A percentile compares a stretch with the other conserved stretches of the same genome.
Evolutionary conservation across 2,329 filamentous ascomycete genomes (phyloP).

Genomic region (Exophiala calicioides): DNA sequence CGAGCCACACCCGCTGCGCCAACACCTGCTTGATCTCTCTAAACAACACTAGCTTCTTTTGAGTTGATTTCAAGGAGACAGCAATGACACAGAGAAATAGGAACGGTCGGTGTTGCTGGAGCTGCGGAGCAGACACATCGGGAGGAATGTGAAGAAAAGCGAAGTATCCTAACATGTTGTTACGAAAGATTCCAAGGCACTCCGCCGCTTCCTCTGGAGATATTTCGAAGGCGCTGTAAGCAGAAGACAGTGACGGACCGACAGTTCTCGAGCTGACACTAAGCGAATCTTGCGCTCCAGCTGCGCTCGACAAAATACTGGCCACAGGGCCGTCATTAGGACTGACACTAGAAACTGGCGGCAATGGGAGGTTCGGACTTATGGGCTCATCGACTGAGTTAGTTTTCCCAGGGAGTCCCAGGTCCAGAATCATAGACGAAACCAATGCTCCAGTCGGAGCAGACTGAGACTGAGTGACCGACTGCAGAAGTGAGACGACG

Average conservation of each 20-base stretch:
- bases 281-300: neutral
- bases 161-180: constrained; percentile 4
- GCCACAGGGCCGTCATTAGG: no score
- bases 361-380: neutral
- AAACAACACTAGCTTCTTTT: neutral
- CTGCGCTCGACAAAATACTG: neutral
- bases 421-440: neutral
- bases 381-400: neutral
- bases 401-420: neutral
- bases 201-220: neutral
- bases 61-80: neutral
- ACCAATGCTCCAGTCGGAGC: neutral
- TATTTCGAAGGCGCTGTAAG: neutral
- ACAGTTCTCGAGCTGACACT: neutral
- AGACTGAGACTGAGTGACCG: constrained; percentile 21
- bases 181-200: constrained; percentile 2
- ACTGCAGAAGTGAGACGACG: constrained; percentile 35
- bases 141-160: constrained; percentile 5
- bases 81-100: constrained; percentile 2
- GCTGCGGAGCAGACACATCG: neutral
- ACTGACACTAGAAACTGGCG: no score
- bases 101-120: constrained; percentile 2
- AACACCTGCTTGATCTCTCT: neutral
- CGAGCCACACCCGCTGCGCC: constrained; percentile 1
- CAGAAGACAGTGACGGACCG: neutral